Base-by-base conservation (phyloP, 1,284 basidiomycete species). In the Rhodotorula sp. region DNA sequence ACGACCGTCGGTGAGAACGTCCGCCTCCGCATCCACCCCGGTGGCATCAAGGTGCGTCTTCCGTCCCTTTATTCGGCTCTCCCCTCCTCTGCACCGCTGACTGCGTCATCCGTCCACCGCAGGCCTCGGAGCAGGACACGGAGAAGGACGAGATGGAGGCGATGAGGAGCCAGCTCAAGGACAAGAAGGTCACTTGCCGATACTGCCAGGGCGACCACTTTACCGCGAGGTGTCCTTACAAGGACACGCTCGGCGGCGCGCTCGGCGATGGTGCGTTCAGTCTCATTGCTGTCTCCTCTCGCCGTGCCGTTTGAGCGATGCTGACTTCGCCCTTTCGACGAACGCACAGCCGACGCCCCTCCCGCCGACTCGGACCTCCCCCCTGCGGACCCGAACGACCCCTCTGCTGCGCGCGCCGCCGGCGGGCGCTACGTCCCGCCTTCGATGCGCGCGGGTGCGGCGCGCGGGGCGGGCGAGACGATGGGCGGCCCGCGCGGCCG, bases 211-310 rank as follows among this genome's bases (percentile, higher is more conserved):
- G 96, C 68, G 91, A 91, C 77, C 97, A 99, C 84, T 99, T 95
- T 83, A 99, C 97, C 17, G 91, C 94, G 73, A 94, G 95, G 82
- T 99, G 97, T 87, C 97, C 97, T 17, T 97, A 97, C 87, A 97
- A 94, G 83, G 95, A 98, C 78, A 91, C 92, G 27, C 82, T 87
- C 56, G 85, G 84, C 58, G 88, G 93, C 58, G 81, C 82, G 17
- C 88, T 90, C 27, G 92, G 90, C 17, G 85, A 78, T 58, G 70
- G 66, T 59, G 71, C 48, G 66, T 27, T 34, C 16, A 8, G 3
- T 44, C 19, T 55, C 53, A 27, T 1, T 14, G 34, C 19, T 41
- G 34, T 34, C 34, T 7, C 4, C 19, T 0, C 27, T 56, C 27
- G 54, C 55, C 21, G 4, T 0, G 19, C 23, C 34, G 25, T 12